Evolutionary conservation across 2,329 filamentous ascomycete species (phyloP), one percentile per base, ranked within the genome.

Genomic region (Colletotrichum noveboracense): DNA sequence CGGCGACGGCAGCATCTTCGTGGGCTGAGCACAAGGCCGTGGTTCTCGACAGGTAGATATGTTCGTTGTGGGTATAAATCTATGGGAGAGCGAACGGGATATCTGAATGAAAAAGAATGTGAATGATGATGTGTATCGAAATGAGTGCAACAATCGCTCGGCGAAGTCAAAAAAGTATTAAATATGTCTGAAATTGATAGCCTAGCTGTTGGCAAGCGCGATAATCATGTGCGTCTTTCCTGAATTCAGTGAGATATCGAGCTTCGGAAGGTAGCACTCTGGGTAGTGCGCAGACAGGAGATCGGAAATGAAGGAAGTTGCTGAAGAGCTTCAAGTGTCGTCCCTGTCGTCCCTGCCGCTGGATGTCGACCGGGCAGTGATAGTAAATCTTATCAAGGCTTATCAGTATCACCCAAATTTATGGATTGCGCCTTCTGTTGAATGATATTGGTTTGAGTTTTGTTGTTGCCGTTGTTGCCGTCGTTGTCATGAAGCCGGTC

Each of bases 181-280:
- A 52, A 13, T 48, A 48, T 48, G 6, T 52, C n/a, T 21, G 43
- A 21, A 7, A 21, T 24, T 3, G 3, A 13, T 52, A 0, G n/a
- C 6, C 43, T 13, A 7, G 43, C 2, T 0, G n/a, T 52, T 52
- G 12, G n/a, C 43, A 52, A 24, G 43, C 43, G 43, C 43, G n/a
- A 52, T 21, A 13, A 3, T 4, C 1, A 7, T 24, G 0, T 52
- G 6, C 10, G 3, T 52, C 43, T 52, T 52, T 52, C n/a, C 43
- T 7, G 6, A 43, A 0, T 43, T 43, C 9, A 43, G 38, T 4
- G 36, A 43, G 0, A 6, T 1, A n/a, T 43, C 0, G 43, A 48
- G n/a, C 10, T 13, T 4, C 0, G 5, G 43, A 21, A 52, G 10
- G 43, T 21, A 52, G 38, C 9, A 48, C 3, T n/a, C 5, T 6